These are phyloP conservation scores for Gonium pectorale DNA, from an alignment of 139 green algal genomes.

Conservation along the genomic window DNA sequence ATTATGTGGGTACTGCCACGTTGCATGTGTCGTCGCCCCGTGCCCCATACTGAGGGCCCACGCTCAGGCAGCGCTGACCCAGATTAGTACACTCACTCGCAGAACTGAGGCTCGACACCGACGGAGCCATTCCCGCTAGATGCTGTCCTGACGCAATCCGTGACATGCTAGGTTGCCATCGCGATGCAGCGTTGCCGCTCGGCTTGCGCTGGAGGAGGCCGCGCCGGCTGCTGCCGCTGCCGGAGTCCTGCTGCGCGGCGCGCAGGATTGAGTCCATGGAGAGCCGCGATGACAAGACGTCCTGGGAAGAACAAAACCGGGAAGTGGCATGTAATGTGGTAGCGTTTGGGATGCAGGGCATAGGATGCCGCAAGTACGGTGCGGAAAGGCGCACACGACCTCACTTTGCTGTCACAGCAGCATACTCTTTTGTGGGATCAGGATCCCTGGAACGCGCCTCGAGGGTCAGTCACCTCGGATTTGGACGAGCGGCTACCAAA, in stretches of 20 bases:
- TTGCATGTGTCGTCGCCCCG: too few relatives aligned
- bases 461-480: conserved; percentile 32
- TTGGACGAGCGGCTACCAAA: conserved; percentile 30
- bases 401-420: too few relatives aligned
- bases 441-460: too few relatives aligned
- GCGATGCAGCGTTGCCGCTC: neutral
- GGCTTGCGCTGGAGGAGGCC: conserved; percentile 1
- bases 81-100: neutral
- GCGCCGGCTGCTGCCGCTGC: neutral
- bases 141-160: conserved; percentile 30
- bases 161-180: conserved; percentile 37
- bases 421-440: too few relatives aligned
- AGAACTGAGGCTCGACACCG: conserved; percentile 22
- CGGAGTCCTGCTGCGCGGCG: neutral
- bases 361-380: too few relatives aligned
- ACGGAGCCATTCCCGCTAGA: conserved; percentile 7
- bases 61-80: too few relatives aligned
- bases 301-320: too few relatives aligned
- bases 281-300: conserved; percentile 29
- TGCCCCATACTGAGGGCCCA: too few relatives aligned
- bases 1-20: too few relatives aligned
- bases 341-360: too few relatives aligned
- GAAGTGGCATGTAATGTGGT: too few relatives aligned
- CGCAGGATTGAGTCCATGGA: conserved; percentile 26
- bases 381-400: too few relatives aligned